These are phyloP conservation scores for Capsicum baccatum DNA, from an alignment of 257 asterid species.

Conservation along the genomic window DNA sequence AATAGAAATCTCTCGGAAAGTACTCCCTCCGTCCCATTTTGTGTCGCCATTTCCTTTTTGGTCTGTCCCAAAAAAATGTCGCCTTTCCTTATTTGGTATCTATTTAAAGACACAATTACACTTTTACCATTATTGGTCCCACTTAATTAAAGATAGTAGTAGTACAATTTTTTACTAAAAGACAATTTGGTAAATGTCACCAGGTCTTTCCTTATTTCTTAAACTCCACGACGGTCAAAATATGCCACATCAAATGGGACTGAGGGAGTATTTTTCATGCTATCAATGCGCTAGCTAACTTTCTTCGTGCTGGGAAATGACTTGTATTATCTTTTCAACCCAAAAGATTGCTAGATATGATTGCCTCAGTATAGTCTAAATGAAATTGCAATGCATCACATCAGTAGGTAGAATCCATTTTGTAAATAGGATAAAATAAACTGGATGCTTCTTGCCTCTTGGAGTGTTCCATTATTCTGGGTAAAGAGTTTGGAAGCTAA, in stretches of 20 bases:
- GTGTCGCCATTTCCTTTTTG: too few species aligned
- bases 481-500: neutral
- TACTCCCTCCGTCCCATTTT: too few species aligned
- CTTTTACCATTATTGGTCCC: too few species aligned
- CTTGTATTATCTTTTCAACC: neutral
- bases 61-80: too few species aligned
- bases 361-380: neutral
- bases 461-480: neutral
- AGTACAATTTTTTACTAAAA: too few species aligned
- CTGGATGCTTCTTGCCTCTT: neutral
- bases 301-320: neutral
- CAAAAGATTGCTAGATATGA: neutral
- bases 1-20: neutral
- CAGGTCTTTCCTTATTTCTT: too few species aligned
- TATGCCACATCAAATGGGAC: too few species aligned
- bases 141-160: too few species aligned
- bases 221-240: too few species aligned
- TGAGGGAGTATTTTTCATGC: neutral
- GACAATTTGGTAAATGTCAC: too few species aligned
- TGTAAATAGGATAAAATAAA: neutral
- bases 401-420: constrained; percentile 19
- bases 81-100: too few species aligned
- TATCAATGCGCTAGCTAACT: constrained; percentile 15
- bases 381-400: neutral
- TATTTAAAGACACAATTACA: too few species aligned